Conservation (phyloP, 495 filamentous ascomycete genomes). For the Aspergillus sclerotioniger region DNA sequence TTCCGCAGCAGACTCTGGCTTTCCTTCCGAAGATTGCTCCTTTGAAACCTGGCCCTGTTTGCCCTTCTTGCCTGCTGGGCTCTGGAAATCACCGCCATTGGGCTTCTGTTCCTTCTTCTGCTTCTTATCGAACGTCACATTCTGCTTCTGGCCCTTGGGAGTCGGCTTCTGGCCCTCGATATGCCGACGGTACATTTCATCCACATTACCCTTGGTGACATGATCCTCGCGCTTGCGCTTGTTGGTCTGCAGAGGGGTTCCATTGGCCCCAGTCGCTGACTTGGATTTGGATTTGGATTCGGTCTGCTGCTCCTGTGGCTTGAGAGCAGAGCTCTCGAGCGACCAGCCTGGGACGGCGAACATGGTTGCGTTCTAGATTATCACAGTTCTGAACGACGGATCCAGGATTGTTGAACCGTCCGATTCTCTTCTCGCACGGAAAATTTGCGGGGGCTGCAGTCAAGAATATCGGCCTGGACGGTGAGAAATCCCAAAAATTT, state of each 20-base stretch:
- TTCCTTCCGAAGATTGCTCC: conserved; percentile 25
- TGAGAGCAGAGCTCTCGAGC: conserved; percentile 65
- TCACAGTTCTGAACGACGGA: not conserved
- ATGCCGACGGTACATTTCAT: conserved; percentile 71
- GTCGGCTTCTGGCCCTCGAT: conserved; percentile 61
- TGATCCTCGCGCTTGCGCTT: conserved; percentile 58
- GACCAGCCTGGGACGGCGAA: conserved; percentile 94
- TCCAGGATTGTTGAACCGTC: not conserved
- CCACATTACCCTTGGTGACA: conserved; percentile 70
- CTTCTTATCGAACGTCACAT: conserved; percentile 41
- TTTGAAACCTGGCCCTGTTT: conserved; percentile 18
- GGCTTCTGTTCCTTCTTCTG: conserved; percentile 38
- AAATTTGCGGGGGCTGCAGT: not conserved
- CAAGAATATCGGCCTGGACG: not conserved
- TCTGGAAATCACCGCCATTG: conserved; percentile 10
- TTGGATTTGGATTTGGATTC: conserved; percentile 33
- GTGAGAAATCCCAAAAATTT: conserved; percentile 15
- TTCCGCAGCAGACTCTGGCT: conserved; percentile 17
- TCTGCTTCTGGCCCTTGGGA: conserved; percentile 23
- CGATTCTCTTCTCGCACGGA: not conserved
- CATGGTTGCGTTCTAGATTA: conserved; percentile 52
- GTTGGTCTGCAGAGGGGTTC: conserved; percentile 34
- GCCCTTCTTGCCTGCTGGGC: conserved; percentile 28
- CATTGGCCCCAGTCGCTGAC: conserved; percentile 26
- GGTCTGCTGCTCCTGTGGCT: conserved; percentile 70